phyloP scores from a whole-genome alignment of 1,139 yeast genomes.

The Yamadazyma songkhlaensis region DNA sequence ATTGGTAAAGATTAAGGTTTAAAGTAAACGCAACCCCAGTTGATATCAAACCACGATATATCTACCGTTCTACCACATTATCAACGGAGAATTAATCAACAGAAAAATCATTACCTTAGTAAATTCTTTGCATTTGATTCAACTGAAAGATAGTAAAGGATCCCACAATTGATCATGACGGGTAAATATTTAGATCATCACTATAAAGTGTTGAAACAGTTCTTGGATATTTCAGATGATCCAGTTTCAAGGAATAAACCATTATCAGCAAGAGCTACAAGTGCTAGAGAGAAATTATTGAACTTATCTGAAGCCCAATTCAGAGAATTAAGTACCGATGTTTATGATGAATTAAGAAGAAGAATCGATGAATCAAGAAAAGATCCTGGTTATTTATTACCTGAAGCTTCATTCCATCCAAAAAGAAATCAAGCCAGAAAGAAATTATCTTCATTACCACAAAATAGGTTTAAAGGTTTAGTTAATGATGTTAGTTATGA shows the following conservation, averaged over 20 bases:
- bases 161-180: constrained; percentile 22
- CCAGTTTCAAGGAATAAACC: constrained; percentile 39
- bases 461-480: constrained; percentile 79
- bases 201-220: constrained; percentile 50
- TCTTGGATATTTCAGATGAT: constrained; percentile 52
- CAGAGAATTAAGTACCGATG: constrained; percentile 86
- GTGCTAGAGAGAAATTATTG: constrained; percentile 82
- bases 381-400: constrained; percentile 63
- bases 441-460: constrained; percentile 82
- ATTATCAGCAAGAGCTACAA: constrained; percentile 59
- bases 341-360: constrained; percentile 83
- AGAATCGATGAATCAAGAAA: constrained; percentile 56
- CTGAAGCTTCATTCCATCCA: constrained; percentile 79
- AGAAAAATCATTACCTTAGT: too few relatives aligned
- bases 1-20: neutral
- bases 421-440: constrained; percentile 95
- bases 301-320: constrained; percentile 84
- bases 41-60: too few relatives aligned
- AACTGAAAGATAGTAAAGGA: too few relatives aligned
- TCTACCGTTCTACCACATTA: too few relatives aligned
- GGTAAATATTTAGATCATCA: constrained; percentile 43
- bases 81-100: too few relatives aligned
- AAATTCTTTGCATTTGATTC: neutral
- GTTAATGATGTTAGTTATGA: constrained; percentile 88
- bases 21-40: too few relatives aligned